phyloP scores from a whole-genome alignment of 1,139 yeast genomes.

The Neolecta irregularis region DNA sequence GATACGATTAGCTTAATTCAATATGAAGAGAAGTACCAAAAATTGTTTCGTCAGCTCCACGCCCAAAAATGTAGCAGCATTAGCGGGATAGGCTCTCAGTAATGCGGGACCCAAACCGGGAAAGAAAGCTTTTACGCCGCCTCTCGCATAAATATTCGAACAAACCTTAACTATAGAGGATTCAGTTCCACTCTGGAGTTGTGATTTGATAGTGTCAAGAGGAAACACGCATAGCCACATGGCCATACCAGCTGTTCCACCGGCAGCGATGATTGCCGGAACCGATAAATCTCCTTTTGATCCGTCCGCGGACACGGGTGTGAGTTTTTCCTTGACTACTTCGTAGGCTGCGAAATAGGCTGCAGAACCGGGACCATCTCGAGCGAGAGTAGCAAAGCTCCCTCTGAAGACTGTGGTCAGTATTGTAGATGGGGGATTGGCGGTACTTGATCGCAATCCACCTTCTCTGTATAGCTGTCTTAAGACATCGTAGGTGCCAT shows the following conservation, averaged over 20 bases:
- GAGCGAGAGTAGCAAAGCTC: constrained; percentile 75
- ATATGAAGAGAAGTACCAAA: constrained; percentile 22
- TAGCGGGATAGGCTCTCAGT: constrained; percentile 90
- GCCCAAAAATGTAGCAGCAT: constrained; percentile 93
- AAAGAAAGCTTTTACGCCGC: constrained; percentile 86
- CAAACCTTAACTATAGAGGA: constrained; percentile 55
- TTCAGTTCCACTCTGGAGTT: constrained; percentile 38
- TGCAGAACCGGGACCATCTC: constrained; percentile 99
- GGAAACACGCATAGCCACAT: constrained; percentile 98
- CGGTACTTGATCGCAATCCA: constrained; percentile 45
- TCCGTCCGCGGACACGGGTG: constrained; percentile 37
- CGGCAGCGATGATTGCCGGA: constrained; percentile 81
- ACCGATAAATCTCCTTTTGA: constrained; percentile 62
- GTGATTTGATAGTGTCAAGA: constrained; percentile 83
- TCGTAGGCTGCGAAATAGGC: constrained; percentile 92
- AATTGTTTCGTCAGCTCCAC: constrained; percentile 74
- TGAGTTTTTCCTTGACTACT: constrained; percentile 47
- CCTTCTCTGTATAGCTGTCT: constrained; percentile 62
- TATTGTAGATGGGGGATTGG: background rate
- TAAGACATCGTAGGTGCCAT: constrained; percentile 45
- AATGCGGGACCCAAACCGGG: constrained; percentile 96
- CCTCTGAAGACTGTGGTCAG: constrained; percentile 52
- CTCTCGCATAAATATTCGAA: constrained; percentile 42
- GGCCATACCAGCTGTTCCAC: constrained; percentile 88
- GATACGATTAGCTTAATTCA: no score